Base-by-base conservation (phyloP, 2,329 filamentous ascomycete genomes). In the Sordariomycetes sp. region DNA sequence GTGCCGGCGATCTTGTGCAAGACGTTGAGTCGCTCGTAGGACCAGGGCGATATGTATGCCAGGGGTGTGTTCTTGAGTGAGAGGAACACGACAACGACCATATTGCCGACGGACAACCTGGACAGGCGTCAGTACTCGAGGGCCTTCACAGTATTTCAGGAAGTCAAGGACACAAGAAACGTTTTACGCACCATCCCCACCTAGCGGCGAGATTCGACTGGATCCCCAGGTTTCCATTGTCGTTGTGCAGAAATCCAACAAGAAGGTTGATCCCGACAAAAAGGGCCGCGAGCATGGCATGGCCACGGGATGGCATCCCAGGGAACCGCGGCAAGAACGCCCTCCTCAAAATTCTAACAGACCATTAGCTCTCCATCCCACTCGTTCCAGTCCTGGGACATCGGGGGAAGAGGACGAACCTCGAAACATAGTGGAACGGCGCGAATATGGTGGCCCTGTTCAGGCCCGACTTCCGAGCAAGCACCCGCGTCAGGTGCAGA, bases 1-100 rank as follows among this genome's bases (percentile, higher is more conserved):
- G 76, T 79, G 2, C 81, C 81, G 3, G 75, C 73, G 20, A 79
- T 69, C 59, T 78, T 77, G 62, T 85, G 82, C 2, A 85, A 71
- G 54, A 78, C 72, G 63, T 83, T 84, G 56, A 85, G 74, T 22
- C 79, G 74, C 60, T 85, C 81, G 65, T 85, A 81, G 5, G 80
- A 83, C 64, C 77, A 79, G 1, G 74, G 69, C 1, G 77, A 78
- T 12, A 85, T 62, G 60, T 76, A 75, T 0, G 76, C 76, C 20
- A 85, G 66, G 0, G 81, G 82, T 0, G 81, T 84, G 64, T 84
- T 83, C 63, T 83, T 83, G 50, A 85, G 70, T 1, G 77, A 73
- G 18, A 85, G 69, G 54, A 83, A 77, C 14, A 82, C 70, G 14
- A 81, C 72, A 18, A 85, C 68, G 14, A 72, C 68, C 34, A 82